phyloP scores from a whole-genome alignment of 2,329 filamentous ascomycete genomes.

The Alternaria ventricosa region DNA sequence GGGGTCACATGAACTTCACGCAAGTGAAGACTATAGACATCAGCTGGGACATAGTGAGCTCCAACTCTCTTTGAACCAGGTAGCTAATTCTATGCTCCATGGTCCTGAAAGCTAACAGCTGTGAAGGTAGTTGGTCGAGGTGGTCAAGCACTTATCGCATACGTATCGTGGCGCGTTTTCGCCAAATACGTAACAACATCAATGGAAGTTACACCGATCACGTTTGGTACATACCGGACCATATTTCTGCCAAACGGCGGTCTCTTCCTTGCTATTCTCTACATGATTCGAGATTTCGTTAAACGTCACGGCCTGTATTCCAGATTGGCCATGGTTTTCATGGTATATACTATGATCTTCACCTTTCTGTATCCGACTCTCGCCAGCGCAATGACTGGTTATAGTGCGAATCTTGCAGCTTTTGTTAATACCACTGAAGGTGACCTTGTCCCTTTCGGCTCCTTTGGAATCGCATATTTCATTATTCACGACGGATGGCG shows the following conservation, averaged over 20 bases:
- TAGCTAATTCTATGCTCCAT: too few relatives aligned
- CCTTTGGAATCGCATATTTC: conserved; percentile 10
- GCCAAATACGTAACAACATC: conserved; percentile 24
- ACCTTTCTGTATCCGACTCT: conserved; percentile 25
- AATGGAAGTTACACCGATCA: conserved; percentile 27
- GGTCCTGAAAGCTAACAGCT: too few relatives aligned
- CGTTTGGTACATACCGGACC: conserved; percentile 22
- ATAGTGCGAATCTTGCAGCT: conserved; percentile 12
- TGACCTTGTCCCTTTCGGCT: conserved; percentile 12
- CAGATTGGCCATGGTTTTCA: conserved; percentile 26
- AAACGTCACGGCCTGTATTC: conserved; percentile 18
- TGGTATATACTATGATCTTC: conserved; percentile 23
- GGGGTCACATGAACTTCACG: conserved; percentile 19
- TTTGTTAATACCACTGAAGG: conserved; percentile 10
- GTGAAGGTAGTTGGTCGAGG: conserved; percentile 25
- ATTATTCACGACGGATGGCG: conserved; percentile 25
- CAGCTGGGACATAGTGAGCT: conserved; percentile 17
- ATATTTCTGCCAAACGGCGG: conserved; percentile 22
- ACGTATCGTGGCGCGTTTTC: conserved; percentile 25
- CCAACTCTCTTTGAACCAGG: too few relatives aligned
- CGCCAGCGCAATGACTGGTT: conserved; percentile 29
- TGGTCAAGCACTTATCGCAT: conserved; percentile 26
- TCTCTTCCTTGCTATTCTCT: neutral
- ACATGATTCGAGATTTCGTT: conserved; percentile 10
- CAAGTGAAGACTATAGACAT: conserved; percentile 31